A percentile compares a stretch with the other conserved stretches of the same genome.
Conservation (phyloP, 306 rosid genomes). For the Pueraria montana region DNA sequence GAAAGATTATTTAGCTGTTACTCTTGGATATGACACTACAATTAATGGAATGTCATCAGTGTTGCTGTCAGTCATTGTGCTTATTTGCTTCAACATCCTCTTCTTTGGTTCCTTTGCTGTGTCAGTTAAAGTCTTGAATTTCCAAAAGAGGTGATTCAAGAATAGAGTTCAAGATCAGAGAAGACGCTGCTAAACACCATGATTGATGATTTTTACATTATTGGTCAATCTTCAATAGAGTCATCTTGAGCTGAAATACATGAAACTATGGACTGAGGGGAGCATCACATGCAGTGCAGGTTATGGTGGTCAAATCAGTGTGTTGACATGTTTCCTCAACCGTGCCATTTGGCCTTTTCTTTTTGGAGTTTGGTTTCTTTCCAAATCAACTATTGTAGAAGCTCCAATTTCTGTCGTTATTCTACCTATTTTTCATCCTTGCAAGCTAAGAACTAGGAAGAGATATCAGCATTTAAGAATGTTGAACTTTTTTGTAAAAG, state of each 20-base stretch:
- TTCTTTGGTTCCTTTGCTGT: constrained; percentile 70
- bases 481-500: neutral
- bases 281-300: neutral
- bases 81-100: constrained; percentile 58
- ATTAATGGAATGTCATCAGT: constrained; percentile 59
- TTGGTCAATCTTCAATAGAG: neutral
- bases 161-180: constrained; percentile 26
- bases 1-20: constrained; percentile 56
- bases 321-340: neutral
- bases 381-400: neutral
- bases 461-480: neutral
- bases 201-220: constrained; percentile 3
- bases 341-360: neutral
- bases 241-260: constrained; percentile 2
- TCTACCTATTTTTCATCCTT: neutral
- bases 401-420: neutral
- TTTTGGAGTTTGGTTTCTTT: neutral
- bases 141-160: constrained; percentile 68
- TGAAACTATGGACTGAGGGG: neutral
- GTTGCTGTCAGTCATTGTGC: constrained; percentile 51
- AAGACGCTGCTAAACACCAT: neutral
- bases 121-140: constrained; percentile 73
- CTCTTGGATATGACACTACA: constrained; percentile 63
- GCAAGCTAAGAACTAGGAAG: neutral
- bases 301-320: neutral